Base-by-base conservation (phyloP, 2,329 filamentous ascomycete genomes). In the Stagonosporopsis rhizophila region DNA sequence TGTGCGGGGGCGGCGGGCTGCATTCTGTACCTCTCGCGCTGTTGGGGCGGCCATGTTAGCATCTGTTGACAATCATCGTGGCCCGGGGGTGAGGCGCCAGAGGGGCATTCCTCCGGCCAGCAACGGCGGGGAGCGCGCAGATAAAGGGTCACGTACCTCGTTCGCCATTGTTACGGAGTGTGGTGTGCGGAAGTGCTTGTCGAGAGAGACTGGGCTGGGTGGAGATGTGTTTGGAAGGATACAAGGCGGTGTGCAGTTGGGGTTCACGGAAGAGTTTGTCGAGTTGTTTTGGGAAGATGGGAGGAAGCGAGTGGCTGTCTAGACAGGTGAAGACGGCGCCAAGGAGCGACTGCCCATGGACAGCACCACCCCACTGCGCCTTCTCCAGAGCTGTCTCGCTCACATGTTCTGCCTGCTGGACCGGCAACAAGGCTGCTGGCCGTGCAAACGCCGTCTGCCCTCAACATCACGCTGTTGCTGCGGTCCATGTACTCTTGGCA, bases 71-170 rank as follows among this genome's bases (percentile, higher is more conserved):
- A 65, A 64, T 65, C 67, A 73, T 71, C 62, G 67, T 58, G 61
- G 23, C 39, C 57, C 39, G 59, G 68, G 69, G 65, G 74, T 53
- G 58, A 61, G 30, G 60, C 75, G 73, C 59, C 65, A 78, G 78
- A 78, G 78, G 71, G 71, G 71, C 69, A 74, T 69, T 49, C 77
- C 70, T 75, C 67, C 68, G 68, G 59, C 59, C 51, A 53, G 61
- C 69, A 70, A 67, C 73, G 69, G 66, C 61, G 73, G 72, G 74
- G 75, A 64, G 58, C 60, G 65, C 62, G 65, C 65, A 63, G 72
- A 76, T 71, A 70, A 68, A 61, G 68, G 60, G 63, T 66, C 61
- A 81, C 84, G 73, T 83, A 87, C 85, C 81, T 87, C 85, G 79
- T 82, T 84, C 77, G 83, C 82, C 85, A 87, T 87, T 75, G 73